Base-by-base conservation (phyloP, 2,329 filamentous ascomycete genomes). In the Fusarium musae region DNA sequence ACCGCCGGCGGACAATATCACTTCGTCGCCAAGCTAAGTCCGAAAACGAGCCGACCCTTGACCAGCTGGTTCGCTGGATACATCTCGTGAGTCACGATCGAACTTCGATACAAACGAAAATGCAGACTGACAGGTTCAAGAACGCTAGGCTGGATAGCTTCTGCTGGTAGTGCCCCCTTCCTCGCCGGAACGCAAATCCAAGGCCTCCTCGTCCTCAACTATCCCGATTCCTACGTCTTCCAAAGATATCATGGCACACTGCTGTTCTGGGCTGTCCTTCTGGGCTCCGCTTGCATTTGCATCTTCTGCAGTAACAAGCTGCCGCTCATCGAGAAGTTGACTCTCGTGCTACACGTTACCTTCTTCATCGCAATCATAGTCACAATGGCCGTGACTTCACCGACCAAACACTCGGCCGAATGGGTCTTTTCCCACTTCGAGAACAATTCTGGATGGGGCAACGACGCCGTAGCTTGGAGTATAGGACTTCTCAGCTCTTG, bases 401-500 rank as follows among this genome's bases (percentile, higher is more conserved):
- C 74, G 0, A 61, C 43, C 5, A 76, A 68, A 13, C 56, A 74
- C 39, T 59, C 74, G 2, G 59, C 65, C 6, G 23, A 53, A 8
- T 69, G 58, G 17, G 73, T 76, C 4, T 76, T 76, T 21, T 62
- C 58, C 0, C 19, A 12, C 4, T 72, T 75, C 21, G 59, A 70
- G 37, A 75, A 76, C 9, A 72, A 74, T 10, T 75, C 73, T 3
- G 74, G 74, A 3, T 75, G 74, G 74, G 42, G 53, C 0, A 71
- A 34, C 6, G 47, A 70, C 9, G 74, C 50, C 1, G 26, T 72
- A 37, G 74, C 74, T 3, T 72, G 73, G 70, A 66, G 68, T 7
- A 75, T 76, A 11, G 74, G 74, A 10, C 44, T 76, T 23, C 54
- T 74, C 2, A 72, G 70, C 19, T 75, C 73, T 17, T 75, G 73